Evolutionary conservation across 306 rosid species (phyloP).

Genomic region (Cyclanthera cordifolia): DNA sequence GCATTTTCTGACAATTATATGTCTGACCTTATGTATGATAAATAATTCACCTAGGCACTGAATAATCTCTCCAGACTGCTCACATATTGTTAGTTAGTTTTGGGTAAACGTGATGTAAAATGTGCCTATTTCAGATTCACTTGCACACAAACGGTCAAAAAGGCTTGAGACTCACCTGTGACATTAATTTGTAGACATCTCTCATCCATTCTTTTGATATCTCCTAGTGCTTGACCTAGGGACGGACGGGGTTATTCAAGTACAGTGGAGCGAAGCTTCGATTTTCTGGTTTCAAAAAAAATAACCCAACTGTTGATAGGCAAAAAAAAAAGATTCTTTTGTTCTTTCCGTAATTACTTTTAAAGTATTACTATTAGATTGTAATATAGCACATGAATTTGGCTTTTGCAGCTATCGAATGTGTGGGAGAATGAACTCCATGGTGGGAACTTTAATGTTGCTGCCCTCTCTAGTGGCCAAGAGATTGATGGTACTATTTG

Average conservation of each 20-base stretch:
- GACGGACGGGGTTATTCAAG: no score
- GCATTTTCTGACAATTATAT: neutral
- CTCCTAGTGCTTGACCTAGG: no score
- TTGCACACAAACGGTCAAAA: no score
- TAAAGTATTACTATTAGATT: neutral
- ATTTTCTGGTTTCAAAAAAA: no score
- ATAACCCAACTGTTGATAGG: no score
- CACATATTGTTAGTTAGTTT: neutral
- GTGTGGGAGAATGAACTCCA: conserved; percentile 93
- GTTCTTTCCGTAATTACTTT: neutral
- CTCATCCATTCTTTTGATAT: no score
- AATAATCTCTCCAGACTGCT: neutral
- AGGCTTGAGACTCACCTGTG: no score
- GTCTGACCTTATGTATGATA: neutral
- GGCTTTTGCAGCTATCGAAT: conserved; percentile 42
- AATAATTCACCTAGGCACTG: neutral
- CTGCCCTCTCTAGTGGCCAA: conserved; percentile 42
- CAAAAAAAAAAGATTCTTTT: neutral
- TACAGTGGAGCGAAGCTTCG: no score
- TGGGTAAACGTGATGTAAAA: no score
- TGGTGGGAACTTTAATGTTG: conserved; percentile 57
- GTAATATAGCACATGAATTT: conserved; percentile 1
- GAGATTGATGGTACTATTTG: conserved; percentile 42
- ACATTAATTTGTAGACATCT: no score
- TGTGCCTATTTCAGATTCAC: no score